Conservation (phyloP, 1,139 yeast genomes). For the Scheffersomyces cryptocercus region DNA sequence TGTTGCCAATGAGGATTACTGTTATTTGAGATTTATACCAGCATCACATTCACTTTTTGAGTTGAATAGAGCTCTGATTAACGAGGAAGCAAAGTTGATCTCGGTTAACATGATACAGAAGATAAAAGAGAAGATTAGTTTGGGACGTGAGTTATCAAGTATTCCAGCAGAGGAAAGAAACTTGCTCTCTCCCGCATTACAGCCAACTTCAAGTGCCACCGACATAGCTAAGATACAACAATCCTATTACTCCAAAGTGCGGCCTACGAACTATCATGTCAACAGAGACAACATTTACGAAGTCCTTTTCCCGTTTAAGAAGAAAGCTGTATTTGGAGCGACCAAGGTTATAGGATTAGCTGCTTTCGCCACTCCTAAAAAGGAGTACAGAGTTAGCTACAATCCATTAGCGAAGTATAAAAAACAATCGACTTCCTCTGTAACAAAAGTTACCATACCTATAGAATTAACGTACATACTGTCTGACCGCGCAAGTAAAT, state of each 20-base stretch:
- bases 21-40: slow-evolving; percentile 28
- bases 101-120: slow-evolving; percentile 27
- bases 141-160: slow-evolving; percentile 21
- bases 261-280: background rate
- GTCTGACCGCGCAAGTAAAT: slow-evolving; percentile 16
- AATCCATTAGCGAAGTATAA: slow-evolving; percentile 14
- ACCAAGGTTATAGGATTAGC: slow-evolving; percentile 35
- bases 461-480: slow-evolving; percentile 26
- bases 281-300: slow-evolving; percentile 22
- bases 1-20: slow-evolving; percentile 35
- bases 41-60: slow-evolving; percentile 26
- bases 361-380: slow-evolving; percentile 34
- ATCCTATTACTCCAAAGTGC: slow-evolving; percentile 27
- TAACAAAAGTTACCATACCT: slow-evolving; percentile 25
- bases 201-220: slow-evolving; percentile 21
- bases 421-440: slow-evolving; percentile 6
- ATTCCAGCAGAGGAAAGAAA: background rate
- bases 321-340: slow-evolving; percentile 32
- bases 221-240: slow-evolving; percentile 34
- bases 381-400: slow-evolving; percentile 27
- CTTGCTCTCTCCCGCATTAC: slow-evolving; percentile 6
- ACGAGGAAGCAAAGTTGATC: slow-evolving; percentile 33
- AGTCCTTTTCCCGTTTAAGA: slow-evolving; percentile 33
- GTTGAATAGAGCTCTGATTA: slow-evolving; percentile 31
- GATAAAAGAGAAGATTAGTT: slow-evolving; percentile 27